These are phyloP conservation scores for Spinellus fusiger DNA, from an alignment of 192 early-diverging fungal genomes.

Conservation along the genomic window DNA sequence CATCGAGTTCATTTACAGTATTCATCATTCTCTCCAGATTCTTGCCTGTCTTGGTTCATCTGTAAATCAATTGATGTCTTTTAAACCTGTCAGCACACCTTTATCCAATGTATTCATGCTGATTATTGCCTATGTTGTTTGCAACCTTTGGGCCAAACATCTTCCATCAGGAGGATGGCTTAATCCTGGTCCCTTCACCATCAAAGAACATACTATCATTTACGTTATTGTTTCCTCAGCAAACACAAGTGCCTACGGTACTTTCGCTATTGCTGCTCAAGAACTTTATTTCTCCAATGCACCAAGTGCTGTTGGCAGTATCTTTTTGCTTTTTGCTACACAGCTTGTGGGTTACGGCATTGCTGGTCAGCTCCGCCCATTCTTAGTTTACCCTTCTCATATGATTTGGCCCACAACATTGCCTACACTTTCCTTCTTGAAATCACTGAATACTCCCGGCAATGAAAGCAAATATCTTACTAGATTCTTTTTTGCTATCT, in stretches of 20 bases:
- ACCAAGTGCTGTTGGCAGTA: constrained; percentile 39
- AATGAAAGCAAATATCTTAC: constrained; percentile 13
- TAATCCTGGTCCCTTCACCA: constrained; percentile 28
- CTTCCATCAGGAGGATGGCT: constrained; percentile 49
- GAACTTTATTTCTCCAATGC: constrained; percentile 56
- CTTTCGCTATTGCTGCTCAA: constrained; percentile 67
- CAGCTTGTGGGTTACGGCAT: constrained; percentile 51
- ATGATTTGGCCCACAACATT: constrained; percentile 52
- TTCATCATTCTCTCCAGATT: neutral
- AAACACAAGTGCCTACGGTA: constrained; percentile 61
- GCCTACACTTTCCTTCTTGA: constrained; percentile 39
- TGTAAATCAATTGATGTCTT: constrained; percentile 71
- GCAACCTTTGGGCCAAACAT: constrained; percentile 50
- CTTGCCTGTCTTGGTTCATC: constrained; percentile 52
- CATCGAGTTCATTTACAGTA: neutral
- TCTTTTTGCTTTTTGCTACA: constrained; percentile 37
- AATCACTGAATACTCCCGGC: constrained; percentile 26
- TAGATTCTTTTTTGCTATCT: constrained; percentile 26
- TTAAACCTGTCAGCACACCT: constrained; percentile 68
- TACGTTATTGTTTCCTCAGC: constrained; percentile 62
- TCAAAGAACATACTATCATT: constrained; percentile 28
- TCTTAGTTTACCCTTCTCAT: constrained; percentile 44
- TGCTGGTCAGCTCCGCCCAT: constrained; percentile 42
- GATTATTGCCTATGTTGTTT: constrained; percentile 69
- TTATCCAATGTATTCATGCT: constrained; percentile 63